These are phyloP conservation scores for Penicillium sp. DNA, from an alignment of 2,329 filamentous ascomycete species.

Conservation along the genomic window DNA sequence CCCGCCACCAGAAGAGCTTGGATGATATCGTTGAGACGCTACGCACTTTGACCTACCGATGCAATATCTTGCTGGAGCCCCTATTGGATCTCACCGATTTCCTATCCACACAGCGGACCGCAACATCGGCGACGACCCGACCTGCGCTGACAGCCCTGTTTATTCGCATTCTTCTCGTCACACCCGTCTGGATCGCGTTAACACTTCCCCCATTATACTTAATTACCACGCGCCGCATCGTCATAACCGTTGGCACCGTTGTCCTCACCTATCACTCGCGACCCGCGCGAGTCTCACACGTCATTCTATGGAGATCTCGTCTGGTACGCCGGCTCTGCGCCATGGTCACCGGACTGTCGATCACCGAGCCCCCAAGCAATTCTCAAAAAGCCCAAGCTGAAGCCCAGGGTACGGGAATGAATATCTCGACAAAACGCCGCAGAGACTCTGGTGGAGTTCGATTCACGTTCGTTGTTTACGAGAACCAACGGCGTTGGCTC, in stretches of 20 bases:
- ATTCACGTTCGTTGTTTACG: constrained; percentile 95
- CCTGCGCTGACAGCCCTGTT: constrained; percentile 89
- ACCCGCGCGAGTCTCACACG: constrained; percentile 78
- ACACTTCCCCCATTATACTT: constrained; percentile 81
- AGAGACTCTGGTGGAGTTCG: constrained; percentile 72
- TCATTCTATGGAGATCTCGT: constrained; percentile 86
- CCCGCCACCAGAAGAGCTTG: constrained; percentile 85
- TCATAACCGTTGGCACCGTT: constrained; percentile 83
- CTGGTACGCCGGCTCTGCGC: constrained; percentile 68
- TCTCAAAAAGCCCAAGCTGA: constrained; percentile 38
- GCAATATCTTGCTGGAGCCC: constrained; percentile 89
- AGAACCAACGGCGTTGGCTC: constrained; percentile 94
- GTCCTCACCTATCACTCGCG: constrained; percentile 89
- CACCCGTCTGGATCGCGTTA: constrained; percentile 81
- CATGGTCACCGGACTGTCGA: constrained; percentile 77
- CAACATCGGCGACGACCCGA: constrained; percentile 85
- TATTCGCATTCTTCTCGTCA: constrained; percentile 82
- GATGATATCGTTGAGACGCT: constrained; percentile 97
- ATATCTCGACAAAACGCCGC: constrained; percentile 47
- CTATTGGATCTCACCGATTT: constrained; percentile 89
- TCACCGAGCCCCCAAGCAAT: constrained; percentile 42
- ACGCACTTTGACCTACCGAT: constrained; percentile 84
- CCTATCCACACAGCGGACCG: constrained; percentile 83
- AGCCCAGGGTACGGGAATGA: constrained; percentile 48
- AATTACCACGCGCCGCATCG: constrained; percentile 80